Conservation (phyloP, 148 eudicot genomes). For the Chenopodium suecicum region DNA sequence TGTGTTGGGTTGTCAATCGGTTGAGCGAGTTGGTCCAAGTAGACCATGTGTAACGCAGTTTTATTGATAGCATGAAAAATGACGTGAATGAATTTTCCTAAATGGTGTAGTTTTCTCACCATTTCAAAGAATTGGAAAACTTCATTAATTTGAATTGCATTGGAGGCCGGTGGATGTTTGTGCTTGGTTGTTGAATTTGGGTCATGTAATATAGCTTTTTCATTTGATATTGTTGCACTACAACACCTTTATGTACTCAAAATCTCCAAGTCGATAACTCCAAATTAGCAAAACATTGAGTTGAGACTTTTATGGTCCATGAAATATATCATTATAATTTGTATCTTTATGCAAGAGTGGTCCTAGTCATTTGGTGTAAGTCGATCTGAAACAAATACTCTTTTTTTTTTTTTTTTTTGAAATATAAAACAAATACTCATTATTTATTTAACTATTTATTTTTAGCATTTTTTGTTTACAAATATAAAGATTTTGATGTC, state of each 20-base stretch:
- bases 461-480: neutral
- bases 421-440: neutral
- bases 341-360: neutral
- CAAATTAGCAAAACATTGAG: conserved; percentile 16
- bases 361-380: neutral
- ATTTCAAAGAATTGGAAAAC: no score
- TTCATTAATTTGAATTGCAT: conserved; percentile 3
- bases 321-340: neutral
- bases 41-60: no score
- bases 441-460: neutral
- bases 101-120: no score
- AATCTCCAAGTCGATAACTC: neutral
- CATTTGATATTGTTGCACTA: neutral
- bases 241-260: neutral
- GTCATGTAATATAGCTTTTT: neutral
- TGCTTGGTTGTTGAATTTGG: neutral
- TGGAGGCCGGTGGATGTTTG: neutral
- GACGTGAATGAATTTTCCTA: no score
- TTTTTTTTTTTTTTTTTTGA: no score
- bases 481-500: neutral
- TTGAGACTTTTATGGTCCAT: conserved; percentile 19
- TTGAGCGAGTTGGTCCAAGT: no score
- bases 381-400: neutral
- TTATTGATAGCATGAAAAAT: no score
- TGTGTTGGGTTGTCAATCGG: no score